Conservation (phyloP, 441 rosid genomes). For the Gossypium lobatum region DNA sequence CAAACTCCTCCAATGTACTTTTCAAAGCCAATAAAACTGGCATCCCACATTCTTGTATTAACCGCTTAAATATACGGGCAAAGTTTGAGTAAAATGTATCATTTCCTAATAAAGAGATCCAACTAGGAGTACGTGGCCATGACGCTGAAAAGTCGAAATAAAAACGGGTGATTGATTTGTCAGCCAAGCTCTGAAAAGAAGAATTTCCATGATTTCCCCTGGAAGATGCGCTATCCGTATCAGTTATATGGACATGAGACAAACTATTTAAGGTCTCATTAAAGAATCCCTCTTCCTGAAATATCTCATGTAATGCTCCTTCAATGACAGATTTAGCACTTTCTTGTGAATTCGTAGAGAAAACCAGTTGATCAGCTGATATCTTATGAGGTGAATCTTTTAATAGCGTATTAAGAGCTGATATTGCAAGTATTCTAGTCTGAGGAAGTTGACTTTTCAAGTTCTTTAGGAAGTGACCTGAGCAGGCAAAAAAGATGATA, state of each 20-base stretch:
- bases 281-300: conserved; percentile 92
- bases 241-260: conserved; percentile 91
- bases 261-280: conserved; percentile 84
- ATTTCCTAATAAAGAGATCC: conserved; percentile 92
- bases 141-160: conserved; percentile 96
- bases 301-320: conserved; percentile 72
- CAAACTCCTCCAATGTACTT: conserved; percentile 79
- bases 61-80: conserved; percentile 93
- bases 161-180: conserved; percentile 93
- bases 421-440: conserved; percentile 96
- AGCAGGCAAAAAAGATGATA: conserved; percentile 26
- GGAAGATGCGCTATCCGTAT: conserved; percentile 66
- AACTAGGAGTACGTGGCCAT: conserved; percentile 99
- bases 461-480: conserved; percentile 96
- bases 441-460: conserved; percentile 99
- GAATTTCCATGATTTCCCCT: conserved; percentile 84
- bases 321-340: conserved; percentile 71
- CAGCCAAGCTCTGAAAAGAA: conserved; percentile 88
- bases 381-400: conserved; percentile 95
- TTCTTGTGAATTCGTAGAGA: conserved; percentile 31
- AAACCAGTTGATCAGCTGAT: conserved; percentile 36
- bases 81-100: conserved; percentile 90
- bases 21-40: conserved; percentile 70
- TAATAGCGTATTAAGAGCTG: conserved; percentile 89
- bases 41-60: conserved; percentile 94